Percentiles rank a stretch among this genome's conserved stretches.
phyloP scores from a whole-genome alignment of 2,329 filamentous ascomycete genomes.

The Xylariales sp. region DNA sequence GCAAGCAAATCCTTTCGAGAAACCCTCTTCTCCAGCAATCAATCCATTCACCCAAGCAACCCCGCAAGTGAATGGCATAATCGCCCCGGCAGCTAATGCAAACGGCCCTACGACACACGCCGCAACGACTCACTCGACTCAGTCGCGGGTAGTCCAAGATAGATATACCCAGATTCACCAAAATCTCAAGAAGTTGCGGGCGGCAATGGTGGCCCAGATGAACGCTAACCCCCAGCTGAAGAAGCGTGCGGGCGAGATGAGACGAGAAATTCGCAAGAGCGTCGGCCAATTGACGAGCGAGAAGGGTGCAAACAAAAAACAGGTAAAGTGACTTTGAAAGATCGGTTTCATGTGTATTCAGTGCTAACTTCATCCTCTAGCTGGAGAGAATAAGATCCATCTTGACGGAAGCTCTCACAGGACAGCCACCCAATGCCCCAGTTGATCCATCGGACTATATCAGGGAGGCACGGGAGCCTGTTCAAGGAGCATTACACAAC shows the following conservation, averaged over 20 bases:
- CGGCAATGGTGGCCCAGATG: slow-evolving; percentile 43
- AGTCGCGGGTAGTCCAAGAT: slow-evolving; percentile 22
- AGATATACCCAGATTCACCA: slow-evolving; percentile 58
- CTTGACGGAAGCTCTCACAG: slow-evolving; percentile 49
- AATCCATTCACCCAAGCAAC: slow-evolving; percentile 7
- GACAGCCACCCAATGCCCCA: slow-evolving; percentile 44
- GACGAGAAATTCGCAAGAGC: slow-evolving; percentile 65
- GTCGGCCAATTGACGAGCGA: slow-evolving; percentile 70
- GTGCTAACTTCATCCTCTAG: too few relatives aligned
- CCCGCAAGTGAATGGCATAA: slow-evolving; percentile 14
- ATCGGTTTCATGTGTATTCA: too few relatives aligned
- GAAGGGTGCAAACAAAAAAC: slow-evolving; percentile 55
- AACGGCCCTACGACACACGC: slow-evolving; percentile 5
- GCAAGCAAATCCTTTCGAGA: slow-evolving; percentile 2
- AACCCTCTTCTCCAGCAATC: background rate
- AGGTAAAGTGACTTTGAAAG: slow-evolving; percentile 47
- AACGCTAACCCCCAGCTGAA: slow-evolving; percentile 57
- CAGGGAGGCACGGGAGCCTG: slow-evolving; percentile 36
- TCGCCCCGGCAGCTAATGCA: slow-evolving; percentile 6
- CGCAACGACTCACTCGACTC: slow-evolving; percentile 5
- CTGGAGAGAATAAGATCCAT: slow-evolving; percentile 43
- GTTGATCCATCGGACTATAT: slow-evolving; percentile 55
- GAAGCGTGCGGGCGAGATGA: slow-evolving; percentile 64
- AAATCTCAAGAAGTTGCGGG: slow-evolving; percentile 56
- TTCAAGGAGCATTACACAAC: slow-evolving; percentile 47